phyloP scores from a whole-genome alignment of 345 rosid genomes.

The Passiflora organensis region DNA sequence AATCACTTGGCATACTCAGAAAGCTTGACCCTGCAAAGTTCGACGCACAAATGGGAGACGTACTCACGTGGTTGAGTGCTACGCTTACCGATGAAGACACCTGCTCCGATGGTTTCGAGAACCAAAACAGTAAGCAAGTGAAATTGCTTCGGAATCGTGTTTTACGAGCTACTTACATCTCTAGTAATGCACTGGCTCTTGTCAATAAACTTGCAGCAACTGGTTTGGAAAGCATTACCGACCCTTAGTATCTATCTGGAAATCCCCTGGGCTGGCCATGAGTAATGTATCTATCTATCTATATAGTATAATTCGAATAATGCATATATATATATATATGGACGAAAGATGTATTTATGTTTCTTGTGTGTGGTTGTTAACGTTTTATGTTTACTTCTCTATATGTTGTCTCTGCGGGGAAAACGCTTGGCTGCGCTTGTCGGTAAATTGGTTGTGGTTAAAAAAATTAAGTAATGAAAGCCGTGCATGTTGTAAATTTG shows the following conservation, averaged over 20 bases:
- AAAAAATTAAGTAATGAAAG: no score
- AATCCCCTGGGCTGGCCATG: no score
- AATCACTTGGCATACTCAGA: constrained; percentile 50
- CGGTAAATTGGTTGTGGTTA: no score
- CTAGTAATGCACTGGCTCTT: constrained; percentile 83
- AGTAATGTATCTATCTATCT: no score
- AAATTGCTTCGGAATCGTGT: constrained; percentile 34
- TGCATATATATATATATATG: no score
- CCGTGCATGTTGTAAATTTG: no score
- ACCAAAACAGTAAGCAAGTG: constrained; percentile 25
- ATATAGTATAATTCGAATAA: no score
- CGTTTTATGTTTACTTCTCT: no score
- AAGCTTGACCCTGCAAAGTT: constrained; percentile 42
- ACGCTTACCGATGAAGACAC: constrained; percentile 67
- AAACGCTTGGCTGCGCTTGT: no score
- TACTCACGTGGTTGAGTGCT: constrained; percentile 67
- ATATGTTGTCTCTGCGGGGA: no score
- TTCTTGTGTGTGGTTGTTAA: no score
- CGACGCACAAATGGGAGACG: constrained; percentile 50
- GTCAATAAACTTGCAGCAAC: constrained; percentile 61
- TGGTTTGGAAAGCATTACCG: constrained; percentile 25
- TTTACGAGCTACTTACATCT: constrained; percentile 36
- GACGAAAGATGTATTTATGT: no score
- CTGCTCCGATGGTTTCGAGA: constrained; percentile 72
- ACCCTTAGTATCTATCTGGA: constrained; percentile 7